Evolutionary conservation across 345 rosid species (phyloP).

Genomic region (Salix viminalis): DNA sequence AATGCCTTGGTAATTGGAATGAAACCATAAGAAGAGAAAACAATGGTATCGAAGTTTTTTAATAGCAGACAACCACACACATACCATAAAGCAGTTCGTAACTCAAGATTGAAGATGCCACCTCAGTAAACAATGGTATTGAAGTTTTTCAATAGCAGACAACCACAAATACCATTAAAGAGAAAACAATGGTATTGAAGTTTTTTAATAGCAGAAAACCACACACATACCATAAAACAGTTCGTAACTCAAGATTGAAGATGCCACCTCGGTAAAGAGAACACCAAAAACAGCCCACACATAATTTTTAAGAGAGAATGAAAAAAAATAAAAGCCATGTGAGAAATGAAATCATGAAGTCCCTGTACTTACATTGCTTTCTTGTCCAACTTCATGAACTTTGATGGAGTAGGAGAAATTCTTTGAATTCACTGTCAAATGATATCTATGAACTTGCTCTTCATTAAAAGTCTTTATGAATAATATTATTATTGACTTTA

Average conservation of each 20-base stretch:
- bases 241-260: background rate
- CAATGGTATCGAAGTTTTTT: background rate
- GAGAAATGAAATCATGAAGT: background rate
- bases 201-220: background rate
- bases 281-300: background rate
- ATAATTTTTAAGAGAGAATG: background rate
- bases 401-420: conserved; percentile 49
- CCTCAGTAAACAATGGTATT: background rate
- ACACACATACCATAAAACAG: no score
- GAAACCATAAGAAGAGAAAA: background rate
- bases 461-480: conserved; percentile 35
- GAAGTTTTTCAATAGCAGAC: no score
- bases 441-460: conserved; percentile 44
- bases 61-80: background rate
- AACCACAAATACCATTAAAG: no score
- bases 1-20: background rate
- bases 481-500: conserved; percentile 47
- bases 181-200: background rate
- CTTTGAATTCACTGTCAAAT: conserved; percentile 41
- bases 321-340: background rate
- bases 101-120: background rate
- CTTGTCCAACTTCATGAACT: conserved; percentile 48
- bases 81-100: background rate
- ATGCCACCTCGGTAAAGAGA: background rate
- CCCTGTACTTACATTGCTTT: conserved; percentile 41